Evolutionary conservation across 441 rosid genomes (phyloP), one percentile per base, ranked within the genome.

Genomic region (Croton laevigatus): DNA sequence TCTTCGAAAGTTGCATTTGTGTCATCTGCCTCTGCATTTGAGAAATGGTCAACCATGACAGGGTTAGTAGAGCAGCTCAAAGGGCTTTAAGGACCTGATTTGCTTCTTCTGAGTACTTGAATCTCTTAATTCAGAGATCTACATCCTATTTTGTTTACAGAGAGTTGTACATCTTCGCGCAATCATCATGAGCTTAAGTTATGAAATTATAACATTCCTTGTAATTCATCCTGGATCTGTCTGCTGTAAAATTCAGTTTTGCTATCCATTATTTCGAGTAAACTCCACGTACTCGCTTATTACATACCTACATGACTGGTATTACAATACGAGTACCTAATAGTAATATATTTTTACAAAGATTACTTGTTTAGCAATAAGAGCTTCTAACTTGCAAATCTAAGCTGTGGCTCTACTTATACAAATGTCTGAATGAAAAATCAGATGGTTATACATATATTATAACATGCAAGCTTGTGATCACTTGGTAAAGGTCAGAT

Each of bases 1-100:
- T 89, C 91, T 77, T 91, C 97, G 46, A 94, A 90, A 78, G 62
- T 73, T 0, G 91, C 95, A 27, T 91, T 90, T 75, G 90, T 91
- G 55, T 80, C 87, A 51, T 91, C 97, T 38, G 97, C 98, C 55
- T 70, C 81, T 52, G 95, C 97, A 62, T 83, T 86, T 69, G 95
- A 90, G 87, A 87, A 87, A 79, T 90, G 97, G 97, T 85, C 87
- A 37, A 59, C 77, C 71, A 82, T 88, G 82, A 86, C 93, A 3
- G 97, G 98, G 62, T 83, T 90, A 48, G 75, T 80, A 48, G 86
- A 54, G 74, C 87, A 86, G 80, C 94, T 90, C 52, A 89, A 84
- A 76, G 97, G 97, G 66, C 87, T 91, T n/a, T 87, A 78, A 88
- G 51, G 57, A 66, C 2, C 45, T 40, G 59, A 38, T 5, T 59